phyloP scores from a whole-genome alignment of 257 asterid genomes.

The Schizonepeta tenuifolia region DNA sequence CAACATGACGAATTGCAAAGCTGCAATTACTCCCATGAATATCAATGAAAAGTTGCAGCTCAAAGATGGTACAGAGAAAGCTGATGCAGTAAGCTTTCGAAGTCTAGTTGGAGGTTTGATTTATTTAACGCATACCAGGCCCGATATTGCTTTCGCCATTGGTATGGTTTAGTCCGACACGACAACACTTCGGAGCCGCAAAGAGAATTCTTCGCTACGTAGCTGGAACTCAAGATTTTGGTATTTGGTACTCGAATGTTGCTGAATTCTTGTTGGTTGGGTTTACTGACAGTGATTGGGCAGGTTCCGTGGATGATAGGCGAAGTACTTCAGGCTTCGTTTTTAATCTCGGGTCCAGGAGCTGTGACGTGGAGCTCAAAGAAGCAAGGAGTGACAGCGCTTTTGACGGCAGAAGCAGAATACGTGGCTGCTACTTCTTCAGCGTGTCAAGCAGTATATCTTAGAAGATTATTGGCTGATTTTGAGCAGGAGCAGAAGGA shows the following conservation, averaged over 20 bases:
- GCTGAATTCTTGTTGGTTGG: not conserved
- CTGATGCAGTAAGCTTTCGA: too few relatives aligned
- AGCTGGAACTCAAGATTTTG: slow-evolving; percentile 12
- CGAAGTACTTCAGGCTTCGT: not conserved
- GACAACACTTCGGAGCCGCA: not conserved
- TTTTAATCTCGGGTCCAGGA: not conserved
- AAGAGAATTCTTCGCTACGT: slow-evolving; percentile 6
- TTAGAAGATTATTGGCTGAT: not conserved
- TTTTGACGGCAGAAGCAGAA: not conserved
- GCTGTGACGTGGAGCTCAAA: not conserved
- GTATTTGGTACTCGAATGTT: slow-evolving; percentile 4
- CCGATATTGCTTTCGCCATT: too few relatives aligned
- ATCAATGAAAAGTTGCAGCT: too few relatives aligned
- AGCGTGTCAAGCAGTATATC: not conserved
- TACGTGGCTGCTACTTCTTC: not conserved
- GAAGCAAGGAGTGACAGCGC: not conserved
- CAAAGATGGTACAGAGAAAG: too few relatives aligned
- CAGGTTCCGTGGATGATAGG: slow-evolving; percentile 9
- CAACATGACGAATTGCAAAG: too few relatives aligned
- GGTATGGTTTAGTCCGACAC: not conserved
- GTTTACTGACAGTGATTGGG: slow-evolving; percentile 12
- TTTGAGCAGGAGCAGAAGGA: not conserved
- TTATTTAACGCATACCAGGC: too few relatives aligned
- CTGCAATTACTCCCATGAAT: too few relatives aligned
- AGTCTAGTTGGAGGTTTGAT: too few relatives aligned